Base-by-base conservation (phyloP, 192 early-diverging fungal genomes). In the Entophlyctis luteolus region DNA sequence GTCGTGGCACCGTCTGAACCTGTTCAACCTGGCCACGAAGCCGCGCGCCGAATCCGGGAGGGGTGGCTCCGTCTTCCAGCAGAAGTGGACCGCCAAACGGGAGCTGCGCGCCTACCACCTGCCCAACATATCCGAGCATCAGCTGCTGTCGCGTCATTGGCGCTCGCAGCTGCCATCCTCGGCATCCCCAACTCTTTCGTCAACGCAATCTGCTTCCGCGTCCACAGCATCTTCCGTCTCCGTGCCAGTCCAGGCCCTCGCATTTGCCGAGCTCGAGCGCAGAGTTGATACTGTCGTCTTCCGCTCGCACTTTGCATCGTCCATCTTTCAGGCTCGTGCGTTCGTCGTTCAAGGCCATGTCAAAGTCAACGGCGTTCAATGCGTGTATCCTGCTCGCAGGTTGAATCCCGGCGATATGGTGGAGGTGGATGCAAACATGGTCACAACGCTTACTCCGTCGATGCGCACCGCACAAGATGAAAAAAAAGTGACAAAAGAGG, bases 1-100 rank as follows among this genome's bases (percentile, higher is more conserved):
- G 93, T 92, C 92, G 38, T 98, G 96, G 96, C 86, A 94, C 82
- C 88, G 88, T 70, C 85, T 87, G 79, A 96, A 95, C 78, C 81
- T 96, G 54, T 96, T 85, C 83, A 90, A 90, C 73, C 83, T 95
- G 50, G 79, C 84, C 23, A 33, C n/a, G 8, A 73, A 76, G 20
- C 85, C 87, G 46, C 71, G 73, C 42, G 79, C 77, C 49, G 53
- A 83, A 27, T 59, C 65, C 22, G 70, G 77, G 4, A 35, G 62
- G 27, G n/a, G n/a, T n/a, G n/a, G n/a, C n/a, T 75, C 78, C 52
- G 81, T 94, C 23, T 98, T 88, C 78, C 92, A 96, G 79, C 92
- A 95, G 73, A 92, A 90, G 75, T 98, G 94, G 94, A 78, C 83
- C 65, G 90, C 93, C 25, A 98, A 98, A 81, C 85, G 88, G 62